Evolutionary conservation across 192 early-diverging fungal species (phyloP), one percentile per base, ranked within the genome.

Genomic region (Rhizophagus prolifer): DNA sequence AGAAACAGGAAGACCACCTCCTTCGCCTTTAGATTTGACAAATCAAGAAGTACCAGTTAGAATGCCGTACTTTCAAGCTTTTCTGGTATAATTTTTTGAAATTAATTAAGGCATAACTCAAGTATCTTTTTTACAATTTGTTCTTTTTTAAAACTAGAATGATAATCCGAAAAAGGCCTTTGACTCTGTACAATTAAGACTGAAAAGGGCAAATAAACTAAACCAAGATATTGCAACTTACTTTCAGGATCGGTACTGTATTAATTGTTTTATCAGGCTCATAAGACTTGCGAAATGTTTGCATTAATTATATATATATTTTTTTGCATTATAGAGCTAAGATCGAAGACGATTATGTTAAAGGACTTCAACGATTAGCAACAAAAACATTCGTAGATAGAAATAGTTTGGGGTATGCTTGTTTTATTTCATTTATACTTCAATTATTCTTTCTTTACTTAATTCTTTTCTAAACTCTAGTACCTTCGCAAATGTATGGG

Each of bases 151-250:
- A 38, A 34, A 25, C n/a, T 80, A 84, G 83, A 81, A 80, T 44
- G 80, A 82, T 23, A 70, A 81, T 36, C 88, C 88, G 9, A 86
- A 86, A 74, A 79, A 86, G 61, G 84, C 83, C 44, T 79, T 88
- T 31, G 83, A 85, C 46, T 75, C 76, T n/a, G 80, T 85, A 13
- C 86, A 89, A 74, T 21, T 75, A n/a, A 80, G 86, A 50, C 74
- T 89, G 72, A 79, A 79, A 74, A 80, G 80, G 54, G 82, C 80
- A 58, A 79, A 83, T 54, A 62, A 75, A 13, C 58, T 88, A 6
- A 84, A 86, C 76, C 86, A 85, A 10, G 86, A 89, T 46, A 46
- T 89, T 26, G 88, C 86, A 19, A 83, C 85, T 28, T 89, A 89
- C 36, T 84, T 87, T 67, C 81, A 80, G 77, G 88, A 89, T 66